Conservation (phyloP, 257 asterid species). For the Lycium barbarum region DNA sequence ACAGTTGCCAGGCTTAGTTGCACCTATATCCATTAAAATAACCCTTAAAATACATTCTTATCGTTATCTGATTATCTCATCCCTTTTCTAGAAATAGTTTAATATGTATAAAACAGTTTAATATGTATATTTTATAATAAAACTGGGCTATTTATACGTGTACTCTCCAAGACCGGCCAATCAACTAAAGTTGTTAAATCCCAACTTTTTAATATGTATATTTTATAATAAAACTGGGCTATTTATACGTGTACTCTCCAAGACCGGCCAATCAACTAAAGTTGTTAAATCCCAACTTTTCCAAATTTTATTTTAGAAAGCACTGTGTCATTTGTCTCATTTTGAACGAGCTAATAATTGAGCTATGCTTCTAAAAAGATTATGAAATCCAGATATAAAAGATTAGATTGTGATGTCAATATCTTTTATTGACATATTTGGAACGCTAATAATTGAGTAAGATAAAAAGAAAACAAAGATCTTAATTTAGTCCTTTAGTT, state of each 20-base stretch:
- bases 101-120: no score
- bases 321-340: background rate
- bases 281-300: background rate
- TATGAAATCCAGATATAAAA: background rate
- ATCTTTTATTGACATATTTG: background rate
- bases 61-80: no score
- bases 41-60: no score
- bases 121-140: background rate
- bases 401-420: background rate
- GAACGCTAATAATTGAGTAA: background rate
- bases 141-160: background rate
- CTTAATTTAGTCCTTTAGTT: background rate
- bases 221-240: background rate
- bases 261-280: background rate
- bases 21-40: no score
- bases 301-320: background rate
- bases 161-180: background rate
- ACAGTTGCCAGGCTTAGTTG: no score
- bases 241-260: background rate
- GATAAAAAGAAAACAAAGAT: background rate
- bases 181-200: background rate
- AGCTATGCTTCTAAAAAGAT: background rate
- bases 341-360: background rate
- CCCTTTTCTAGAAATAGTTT: no score
- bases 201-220: background rate